Percentiles rank a stretch among this genome's conserved stretches.
Conservation (phyloP, 257 asterid species). For the Lithospermum erythrorhizon region DNA sequence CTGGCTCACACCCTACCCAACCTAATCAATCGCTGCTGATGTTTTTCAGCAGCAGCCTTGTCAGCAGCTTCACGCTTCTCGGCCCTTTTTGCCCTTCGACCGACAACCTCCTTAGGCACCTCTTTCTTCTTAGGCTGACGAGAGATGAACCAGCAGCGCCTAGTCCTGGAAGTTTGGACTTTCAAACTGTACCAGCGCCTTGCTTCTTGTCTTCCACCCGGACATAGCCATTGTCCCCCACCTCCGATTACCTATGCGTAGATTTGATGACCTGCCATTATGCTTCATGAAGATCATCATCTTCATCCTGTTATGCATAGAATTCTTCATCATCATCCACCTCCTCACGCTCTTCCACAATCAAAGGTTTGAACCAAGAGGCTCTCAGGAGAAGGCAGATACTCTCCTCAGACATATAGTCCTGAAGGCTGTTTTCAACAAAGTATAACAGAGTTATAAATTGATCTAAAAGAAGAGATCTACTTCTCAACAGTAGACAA, state of each 20-base stretch:
- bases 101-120: constrained; percentile 36
- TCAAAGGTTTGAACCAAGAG: constrained; percentile 67
- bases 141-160: constrained; percentile 56
- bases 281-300: constrained; percentile 33
- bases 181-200: constrained; percentile 37
- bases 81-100: constrained; percentile 85
- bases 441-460: not conserved
- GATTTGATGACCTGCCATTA: constrained; percentile 37
- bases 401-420: constrained; percentile 87
- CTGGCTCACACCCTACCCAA: constrained; percentile 31
- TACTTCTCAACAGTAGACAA: not conserved
- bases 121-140: constrained; percentile 53
- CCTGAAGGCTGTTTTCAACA: constrained; percentile 43
- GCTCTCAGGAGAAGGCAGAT: constrained; percentile 92
- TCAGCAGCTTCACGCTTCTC: constrained; percentile 76
- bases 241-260: constrained; percentile 63
- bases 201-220: constrained; percentile 83
- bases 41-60: constrained; percentile 66
- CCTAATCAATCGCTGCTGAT: constrained; percentile 50
- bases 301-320: constrained; percentile 21
- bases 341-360: constrained; percentile 53
- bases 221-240: constrained; percentile 90
- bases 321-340: constrained; percentile 42
- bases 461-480: not conserved
- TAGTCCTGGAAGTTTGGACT: constrained; percentile 17